These are phyloP conservation scores for Schizothecium vesticola DNA, from an alignment of 495 filamentous ascomycete genomes.

Conservation along the genomic window DNA sequence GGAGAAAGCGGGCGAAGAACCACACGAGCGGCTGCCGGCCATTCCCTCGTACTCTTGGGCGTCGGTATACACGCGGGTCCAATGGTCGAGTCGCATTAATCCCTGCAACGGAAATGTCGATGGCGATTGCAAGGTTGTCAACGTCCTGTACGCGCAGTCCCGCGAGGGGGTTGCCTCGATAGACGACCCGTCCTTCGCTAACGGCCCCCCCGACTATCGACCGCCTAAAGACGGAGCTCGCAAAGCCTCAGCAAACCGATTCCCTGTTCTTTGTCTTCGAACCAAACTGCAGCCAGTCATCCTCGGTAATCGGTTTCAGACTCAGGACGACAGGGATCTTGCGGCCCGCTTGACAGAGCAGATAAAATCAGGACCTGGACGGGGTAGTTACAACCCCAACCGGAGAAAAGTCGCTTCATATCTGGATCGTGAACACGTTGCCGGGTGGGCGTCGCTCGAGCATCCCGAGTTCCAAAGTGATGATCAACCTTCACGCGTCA, in stretches of 20 bases:
- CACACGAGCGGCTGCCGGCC: neutral
- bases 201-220: neutral
- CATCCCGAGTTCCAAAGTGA: conserved; percentile 1
- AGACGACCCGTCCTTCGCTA: neutral
- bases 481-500: neutral
- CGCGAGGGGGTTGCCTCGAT: too few relatives aligned
- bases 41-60: conserved; percentile 17
- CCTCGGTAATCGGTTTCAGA: conserved; percentile 2
- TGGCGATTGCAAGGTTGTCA: neutral
- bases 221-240: too few relatives aligned
- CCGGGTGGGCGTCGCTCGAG: conserved; percentile 13
- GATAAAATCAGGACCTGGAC: neutral
- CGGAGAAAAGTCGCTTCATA: conserved; percentile 12
- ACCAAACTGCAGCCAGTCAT: conserved; percentile 13
- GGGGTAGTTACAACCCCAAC: too few relatives aligned
- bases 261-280: conserved; percentile 10
- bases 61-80: conserved; percentile 7
- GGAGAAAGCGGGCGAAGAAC: neutral
- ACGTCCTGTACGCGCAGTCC: neutral
- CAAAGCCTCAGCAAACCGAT: neutral
- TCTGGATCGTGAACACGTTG: conserved; percentile 4
- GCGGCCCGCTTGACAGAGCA: neutral
- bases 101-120: too few relatives aligned
- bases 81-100: neutral
- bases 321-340: conserved; percentile 1